A percentile compares a stretch with the other conserved stretches of the same genome.
Conservation (phyloP, 768 basidiomycete species). For the Mycena kentingensis region DNA sequence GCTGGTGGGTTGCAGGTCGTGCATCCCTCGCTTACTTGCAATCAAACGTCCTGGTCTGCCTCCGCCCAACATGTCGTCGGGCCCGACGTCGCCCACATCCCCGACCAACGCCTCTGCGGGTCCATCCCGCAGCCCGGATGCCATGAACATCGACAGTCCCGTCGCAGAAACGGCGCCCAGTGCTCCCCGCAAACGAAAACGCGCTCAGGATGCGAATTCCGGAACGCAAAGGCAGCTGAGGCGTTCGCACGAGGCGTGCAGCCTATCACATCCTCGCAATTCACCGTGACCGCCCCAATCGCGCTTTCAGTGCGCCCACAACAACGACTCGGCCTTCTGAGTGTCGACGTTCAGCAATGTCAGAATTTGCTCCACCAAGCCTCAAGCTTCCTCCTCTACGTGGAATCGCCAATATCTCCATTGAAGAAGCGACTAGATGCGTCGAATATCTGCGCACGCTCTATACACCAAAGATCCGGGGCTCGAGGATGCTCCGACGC, state of each 20-base stretch:
- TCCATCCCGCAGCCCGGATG: conserved; percentile 70
- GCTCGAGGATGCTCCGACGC: conserved; percentile 46
- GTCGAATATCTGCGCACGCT: conserved; percentile 53
- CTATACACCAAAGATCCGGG: conserved; percentile 65
- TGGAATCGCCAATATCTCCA: conserved; percentile 38
- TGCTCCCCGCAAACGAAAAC: conserved; percentile 56
- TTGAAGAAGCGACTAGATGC: conserved; percentile 42
- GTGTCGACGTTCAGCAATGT: background rate
- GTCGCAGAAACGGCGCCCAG: conserved; percentile 33
- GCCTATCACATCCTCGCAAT: too few relatives aligned
- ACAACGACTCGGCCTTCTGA: too few relatives aligned
- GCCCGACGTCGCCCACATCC: conserved; percentile 38
- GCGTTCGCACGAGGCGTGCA: conserved; percentile 90
- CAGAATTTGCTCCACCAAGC: conserved; percentile 42
- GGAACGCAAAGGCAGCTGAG: conserved; percentile 77
- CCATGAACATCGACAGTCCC: conserved; percentile 15
- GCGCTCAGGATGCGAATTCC: conserved; percentile 54
- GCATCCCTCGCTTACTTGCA: too few relatives aligned
- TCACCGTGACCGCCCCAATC: too few relatives aligned
- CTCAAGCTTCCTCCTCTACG: conserved; percentile 56
- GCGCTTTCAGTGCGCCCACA: background rate
- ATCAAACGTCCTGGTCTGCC: too few relatives aligned
- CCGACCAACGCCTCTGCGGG: conserved; percentile 46
- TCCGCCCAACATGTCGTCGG: conserved; percentile 14
- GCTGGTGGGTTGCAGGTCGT: too few relatives aligned